These are phyloP conservation scores for Boletus pseudopeckii DNA, from an alignment of 768 basidiomycete genomes.

Conservation along the genomic window DNA sequence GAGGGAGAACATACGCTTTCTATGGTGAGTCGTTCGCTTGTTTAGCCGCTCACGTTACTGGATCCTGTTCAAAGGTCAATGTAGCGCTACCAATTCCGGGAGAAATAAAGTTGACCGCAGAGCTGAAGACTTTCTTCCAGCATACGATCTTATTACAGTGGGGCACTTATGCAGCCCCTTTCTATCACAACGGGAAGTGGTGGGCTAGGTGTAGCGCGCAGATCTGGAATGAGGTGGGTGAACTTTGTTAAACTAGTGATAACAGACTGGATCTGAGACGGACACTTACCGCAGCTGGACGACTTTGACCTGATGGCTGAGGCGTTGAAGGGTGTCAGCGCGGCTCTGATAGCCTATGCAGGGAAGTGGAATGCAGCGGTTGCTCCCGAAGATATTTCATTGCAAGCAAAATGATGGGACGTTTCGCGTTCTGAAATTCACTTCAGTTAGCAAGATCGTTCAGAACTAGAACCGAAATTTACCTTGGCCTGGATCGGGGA, in stretches of 20 bases:
- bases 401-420: not conserved
- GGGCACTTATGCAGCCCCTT: not conserved
- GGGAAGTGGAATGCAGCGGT: not conserved
- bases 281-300: not conserved
- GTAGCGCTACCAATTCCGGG: not conserved
- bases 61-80: not conserved
- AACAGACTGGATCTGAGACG: not conserved
- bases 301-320: not conserved
- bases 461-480: not conserved
- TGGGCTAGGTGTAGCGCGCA: not conserved
- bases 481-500: not conserved
- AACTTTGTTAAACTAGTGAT: not conserved
- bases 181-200: not conserved
- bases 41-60: not conserved
- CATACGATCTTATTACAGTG: not conserved
- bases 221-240: not conserved
- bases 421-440: not conserved
- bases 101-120: not conserved
- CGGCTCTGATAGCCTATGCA: not conserved
- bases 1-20: not conserved
- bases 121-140: not conserved
- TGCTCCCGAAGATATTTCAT: not conserved
- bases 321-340: not conserved
- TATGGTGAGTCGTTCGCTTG: not conserved
- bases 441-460: not conserved